A percentile compares a stretch with the other conserved stretches of the same genome.
phyloP scores from a whole-genome alignment of 176 grass and related monocot species.

The Luzula sylvatica region DNA sequence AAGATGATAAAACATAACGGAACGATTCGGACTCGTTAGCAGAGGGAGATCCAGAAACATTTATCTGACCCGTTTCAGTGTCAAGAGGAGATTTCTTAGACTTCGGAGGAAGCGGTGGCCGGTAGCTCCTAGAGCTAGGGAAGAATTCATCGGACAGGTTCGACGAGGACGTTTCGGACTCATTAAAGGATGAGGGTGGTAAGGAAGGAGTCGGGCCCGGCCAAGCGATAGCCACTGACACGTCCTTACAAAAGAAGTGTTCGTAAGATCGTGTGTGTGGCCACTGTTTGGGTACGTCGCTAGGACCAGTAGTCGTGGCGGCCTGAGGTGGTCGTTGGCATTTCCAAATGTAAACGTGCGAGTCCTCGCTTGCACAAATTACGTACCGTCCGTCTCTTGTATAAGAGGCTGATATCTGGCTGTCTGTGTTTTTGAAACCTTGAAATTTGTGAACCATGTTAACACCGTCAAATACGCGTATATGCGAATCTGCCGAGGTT shows the following conservation, averaged over 20 bases:
- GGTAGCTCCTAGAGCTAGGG: slow-evolving; percentile 12
- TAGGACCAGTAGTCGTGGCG: not conserved
- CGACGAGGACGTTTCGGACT: not conserved
- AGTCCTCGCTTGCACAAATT: slow-evolving; percentile 77
- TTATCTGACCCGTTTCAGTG: not conserved
- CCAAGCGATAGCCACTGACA: slow-evolving; percentile 74
- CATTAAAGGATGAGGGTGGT: slow-evolving; percentile 1
- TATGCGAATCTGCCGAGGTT: slow-evolving; percentile 89
- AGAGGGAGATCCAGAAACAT: not conserved
- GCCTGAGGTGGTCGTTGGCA: slow-evolving; percentile 12
- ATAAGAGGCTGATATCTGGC: slow-evolving; percentile 84
- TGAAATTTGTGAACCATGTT: slow-evolving; percentile 79
- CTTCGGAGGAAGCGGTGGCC: slow-evolving; percentile 19
- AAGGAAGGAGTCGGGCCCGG: slow-evolving; percentile 29
- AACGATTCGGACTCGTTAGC: slow-evolving; percentile 5
- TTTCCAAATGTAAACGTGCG: slow-evolving; percentile 82
- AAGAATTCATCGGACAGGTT: not conserved
- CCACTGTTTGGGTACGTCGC: slow-evolving; percentile 40
- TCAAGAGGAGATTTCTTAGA: not conserved
- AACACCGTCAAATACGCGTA: slow-evolving; percentile 81
- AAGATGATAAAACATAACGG: slow-evolving; percentile 9
- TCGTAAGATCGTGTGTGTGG: slow-evolving; percentile 72
- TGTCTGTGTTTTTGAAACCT: slow-evolving; percentile 98
- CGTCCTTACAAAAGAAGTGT: slow-evolving; percentile 80
- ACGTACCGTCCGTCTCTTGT: slow-evolving; percentile 64